These are phyloP conservation scores for Fusarium dlaminii DNA, from an alignment of 2,329 filamentous ascomycete species.

Conservation along the genomic window DNA sequence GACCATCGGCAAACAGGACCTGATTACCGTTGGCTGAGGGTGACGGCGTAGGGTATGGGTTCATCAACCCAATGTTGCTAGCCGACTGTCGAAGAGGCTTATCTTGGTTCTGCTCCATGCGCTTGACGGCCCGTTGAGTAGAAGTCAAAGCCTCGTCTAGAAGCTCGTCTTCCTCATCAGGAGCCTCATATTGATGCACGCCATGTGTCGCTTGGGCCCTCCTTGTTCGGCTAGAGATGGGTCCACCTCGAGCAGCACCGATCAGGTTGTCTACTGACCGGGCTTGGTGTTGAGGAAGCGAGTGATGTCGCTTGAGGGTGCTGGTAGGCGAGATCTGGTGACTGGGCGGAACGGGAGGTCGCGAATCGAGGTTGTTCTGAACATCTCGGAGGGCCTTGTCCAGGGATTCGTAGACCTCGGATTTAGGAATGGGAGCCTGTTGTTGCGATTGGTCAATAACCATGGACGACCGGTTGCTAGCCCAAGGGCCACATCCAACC, in stretches of 20 bases:
- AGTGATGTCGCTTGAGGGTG: constrained; percentile 72
- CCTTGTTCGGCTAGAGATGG: constrained; percentile 82
- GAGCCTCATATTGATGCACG: constrained; percentile 88
- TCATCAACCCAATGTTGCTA: constrained; percentile 69
- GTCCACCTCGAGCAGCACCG: constrained; percentile 64
- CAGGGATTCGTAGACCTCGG: constrained; percentile 67
- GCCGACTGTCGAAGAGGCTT: constrained; percentile 67
- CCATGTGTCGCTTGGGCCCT: constrained; percentile 78
- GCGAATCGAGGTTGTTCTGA: constrained; percentile 60
- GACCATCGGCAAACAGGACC: constrained; percentile 75
- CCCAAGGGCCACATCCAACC: constrained; percentile 90
- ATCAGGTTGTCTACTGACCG: constrained; percentile 72
- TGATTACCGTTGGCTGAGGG: constrained; percentile 85
- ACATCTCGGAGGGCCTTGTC: constrained; percentile 67
- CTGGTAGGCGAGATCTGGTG: constrained; percentile 60
- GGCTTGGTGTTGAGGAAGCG: constrained; percentile 69
- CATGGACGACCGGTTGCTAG: constrained; percentile 85
- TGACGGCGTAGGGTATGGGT: constrained; percentile 72
- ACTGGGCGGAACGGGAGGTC: constrained; percentile 61
- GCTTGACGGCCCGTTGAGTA: constrained; percentile 78
- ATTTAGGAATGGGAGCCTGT: constrained; percentile 61
- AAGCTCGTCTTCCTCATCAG: constrained; percentile 95
- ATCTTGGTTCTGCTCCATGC: constrained; percentile 64
- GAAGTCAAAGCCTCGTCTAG: constrained; percentile 87
- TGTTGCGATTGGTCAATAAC: constrained; percentile 70